phyloP scores from a whole-genome alignment of 1,139 yeast species.

The Scheffersomyces segobiensis region DNA sequence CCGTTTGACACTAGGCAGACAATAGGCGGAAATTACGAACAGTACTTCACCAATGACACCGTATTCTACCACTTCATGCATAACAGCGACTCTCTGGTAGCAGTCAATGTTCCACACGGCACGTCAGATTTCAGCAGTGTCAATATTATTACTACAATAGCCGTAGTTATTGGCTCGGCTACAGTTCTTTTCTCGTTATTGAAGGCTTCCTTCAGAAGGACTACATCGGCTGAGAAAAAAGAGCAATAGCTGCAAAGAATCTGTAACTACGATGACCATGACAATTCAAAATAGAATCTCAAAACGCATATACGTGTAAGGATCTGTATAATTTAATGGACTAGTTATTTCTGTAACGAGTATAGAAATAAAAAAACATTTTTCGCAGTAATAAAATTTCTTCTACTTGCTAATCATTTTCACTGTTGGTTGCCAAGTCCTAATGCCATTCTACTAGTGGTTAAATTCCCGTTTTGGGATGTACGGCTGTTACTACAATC shows the following conservation, averaged over 20 bases:
- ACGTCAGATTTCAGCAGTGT: slow-evolving; percentile 14
- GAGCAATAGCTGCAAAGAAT: not conserved
- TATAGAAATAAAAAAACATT: not conserved
- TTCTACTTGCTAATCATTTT: not conserved
- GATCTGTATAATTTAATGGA: not conserved
- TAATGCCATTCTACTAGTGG: not conserved
- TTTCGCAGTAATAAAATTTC: not conserved
- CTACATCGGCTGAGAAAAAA: not conserved
- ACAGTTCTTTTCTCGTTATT: slow-evolving; percentile 8
- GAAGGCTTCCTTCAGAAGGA: not conserved
- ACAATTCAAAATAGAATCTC: not conserved
- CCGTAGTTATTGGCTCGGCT: slow-evolving; percentile 10
- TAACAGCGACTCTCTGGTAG: slow-evolving; percentile 4
- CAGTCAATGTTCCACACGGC: slow-evolving; percentile 23
- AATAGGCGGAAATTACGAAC: slow-evolving; percentile 39
- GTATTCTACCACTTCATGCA: slow-evolving; percentile 37
- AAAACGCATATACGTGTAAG: not conserved
- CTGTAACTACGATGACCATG: not conserved
- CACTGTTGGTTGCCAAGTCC: not conserved
- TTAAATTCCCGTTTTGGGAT: not conserved
- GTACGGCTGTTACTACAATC: not conserved
- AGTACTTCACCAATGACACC: slow-evolving; percentile 42
- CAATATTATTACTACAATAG: slow-evolving; percentile 15
- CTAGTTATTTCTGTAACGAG: not conserved
- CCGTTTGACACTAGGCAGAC: slow-evolving; percentile 36